phyloP scores from a whole-genome alignment of 2,329 filamentous ascomycete species.

The Trichoderma sp. region DNA sequence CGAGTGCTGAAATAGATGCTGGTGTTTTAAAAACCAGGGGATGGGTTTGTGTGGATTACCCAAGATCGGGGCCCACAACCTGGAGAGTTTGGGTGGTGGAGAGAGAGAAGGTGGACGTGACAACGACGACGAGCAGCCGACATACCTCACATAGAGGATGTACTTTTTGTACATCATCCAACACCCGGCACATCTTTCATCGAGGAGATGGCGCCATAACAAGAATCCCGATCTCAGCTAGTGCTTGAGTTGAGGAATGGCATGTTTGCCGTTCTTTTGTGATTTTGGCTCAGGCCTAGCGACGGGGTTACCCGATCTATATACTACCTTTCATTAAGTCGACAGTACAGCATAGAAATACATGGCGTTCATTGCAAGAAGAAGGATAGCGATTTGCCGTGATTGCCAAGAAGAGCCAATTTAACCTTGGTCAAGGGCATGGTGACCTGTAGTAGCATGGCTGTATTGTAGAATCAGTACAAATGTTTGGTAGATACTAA shows the following conservation, averaged over 20 bases:
- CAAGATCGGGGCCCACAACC: background rate
- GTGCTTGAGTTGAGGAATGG: background rate
- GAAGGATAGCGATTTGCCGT: background rate
- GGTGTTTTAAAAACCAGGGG: background rate
- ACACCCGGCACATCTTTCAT: background rate
- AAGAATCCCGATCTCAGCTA: background rate
- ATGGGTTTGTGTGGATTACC: background rate
- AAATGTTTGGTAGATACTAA: background rate
- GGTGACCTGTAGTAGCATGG: background rate
- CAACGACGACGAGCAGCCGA: background rate
- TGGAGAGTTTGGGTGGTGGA: background rate
- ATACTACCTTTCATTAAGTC: constrained; percentile 17
- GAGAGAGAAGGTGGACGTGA: background rate
- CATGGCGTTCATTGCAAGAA: constrained; percentile 2
- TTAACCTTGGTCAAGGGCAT: background rate
- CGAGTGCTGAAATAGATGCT: constrained; percentile 64
- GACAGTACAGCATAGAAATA: constrained; percentile 17
- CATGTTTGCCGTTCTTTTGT: background rate
- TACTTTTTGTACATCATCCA: constrained; percentile 3
- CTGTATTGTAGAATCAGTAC: background rate
- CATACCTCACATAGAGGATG: constrained; percentile 1
- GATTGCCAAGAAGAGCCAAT: background rate
- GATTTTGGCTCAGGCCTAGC: background rate
- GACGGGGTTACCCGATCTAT: background rate
- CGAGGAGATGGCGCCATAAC: background rate